Evolutionary conservation across 352 stramenopile genomes (phyloP).

Genomic region (Phytophthora pinifolia): DNA sequence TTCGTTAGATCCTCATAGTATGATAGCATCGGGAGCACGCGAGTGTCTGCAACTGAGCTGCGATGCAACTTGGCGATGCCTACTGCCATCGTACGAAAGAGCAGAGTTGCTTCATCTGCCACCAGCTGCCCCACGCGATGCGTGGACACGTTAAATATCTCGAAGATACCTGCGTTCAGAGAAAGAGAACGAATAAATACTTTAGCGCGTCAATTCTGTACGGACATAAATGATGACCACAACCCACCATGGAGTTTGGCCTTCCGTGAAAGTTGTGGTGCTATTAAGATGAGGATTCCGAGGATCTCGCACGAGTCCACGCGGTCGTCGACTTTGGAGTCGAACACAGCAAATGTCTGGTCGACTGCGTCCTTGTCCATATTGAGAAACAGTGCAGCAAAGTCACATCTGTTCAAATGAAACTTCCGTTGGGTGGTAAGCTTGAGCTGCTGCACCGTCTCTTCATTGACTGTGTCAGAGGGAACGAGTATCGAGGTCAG

Average conservation of each 20-base stretch:
- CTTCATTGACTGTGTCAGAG: constrained; percentile 13
- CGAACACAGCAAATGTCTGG: constrained; percentile 21
- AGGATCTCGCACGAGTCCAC: constrained; percentile 30
- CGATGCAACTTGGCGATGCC: constrained; percentile 15
- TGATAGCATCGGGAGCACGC: constrained; percentile 1
- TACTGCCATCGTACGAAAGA: constrained; percentile 26
- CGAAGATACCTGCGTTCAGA: constrained; percentile 24
- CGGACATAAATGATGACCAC: neutral
- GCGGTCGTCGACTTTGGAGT: neutral
- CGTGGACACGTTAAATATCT: constrained; percentile 37
- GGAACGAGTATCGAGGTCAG: neutral
- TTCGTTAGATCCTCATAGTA: constrained; percentile 37
- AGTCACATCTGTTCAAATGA: constrained; percentile 5
- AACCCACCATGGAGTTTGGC: constrained; percentile 23
- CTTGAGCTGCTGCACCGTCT: constrained; percentile 6
- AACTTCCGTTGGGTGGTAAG: constrained; percentile 17
- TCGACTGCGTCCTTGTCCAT: constrained; percentile 6
- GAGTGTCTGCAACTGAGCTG: neutral
- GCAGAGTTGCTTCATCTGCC: constrained; percentile 33
- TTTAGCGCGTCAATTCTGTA: neutral
- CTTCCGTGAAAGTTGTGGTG: constrained; percentile 19
- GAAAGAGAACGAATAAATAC: neutral
- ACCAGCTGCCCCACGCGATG: constrained; percentile 30
- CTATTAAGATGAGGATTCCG: constrained; percentile 21
- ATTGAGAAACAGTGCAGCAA: constrained; percentile 10